Percentiles rank a stretch among this genome's conserved stretches.
Evolutionary conservation across 2,329 filamentous ascomycete species (phyloP).

Genomic region (Cytospora mali): DNA sequence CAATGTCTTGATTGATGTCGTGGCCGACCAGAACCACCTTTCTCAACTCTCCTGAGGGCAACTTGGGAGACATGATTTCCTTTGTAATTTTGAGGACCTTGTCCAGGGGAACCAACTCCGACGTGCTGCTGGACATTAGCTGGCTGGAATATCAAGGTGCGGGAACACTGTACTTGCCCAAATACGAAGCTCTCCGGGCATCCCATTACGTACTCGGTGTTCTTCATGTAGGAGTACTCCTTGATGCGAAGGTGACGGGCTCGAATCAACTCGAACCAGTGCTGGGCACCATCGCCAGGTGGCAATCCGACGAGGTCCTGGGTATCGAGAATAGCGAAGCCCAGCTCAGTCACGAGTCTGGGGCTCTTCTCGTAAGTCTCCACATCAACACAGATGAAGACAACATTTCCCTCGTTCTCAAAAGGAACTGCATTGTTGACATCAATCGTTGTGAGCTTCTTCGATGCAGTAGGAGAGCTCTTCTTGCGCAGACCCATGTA

Average conservation of each 20-base stretch:
- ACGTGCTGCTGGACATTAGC: constrained; percentile 40
- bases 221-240: constrained; percentile 68
- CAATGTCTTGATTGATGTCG: constrained; percentile 67
- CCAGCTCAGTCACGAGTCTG: constrained; percentile 78
- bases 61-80: constrained; percentile 39
- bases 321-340: constrained; percentile 80
- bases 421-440: constrained; percentile 48
- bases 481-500: constrained; percentile 69
- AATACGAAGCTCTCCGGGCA: constrained; percentile 78
- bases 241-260: constrained; percentile 75
- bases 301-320: constrained; percentile 51
- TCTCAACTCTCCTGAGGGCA: constrained; percentile 31
- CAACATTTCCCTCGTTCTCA: constrained; percentile 54
- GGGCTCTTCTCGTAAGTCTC: constrained; percentile 76
- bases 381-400: constrained; percentile 80
- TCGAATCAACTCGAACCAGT: constrained; percentile 70
- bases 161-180: constrained; percentile 53
- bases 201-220: constrained; percentile 69
- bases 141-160: neutral
- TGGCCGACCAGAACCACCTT: constrained; percentile 81
- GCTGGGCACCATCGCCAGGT: constrained; percentile 62
- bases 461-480: neutral
- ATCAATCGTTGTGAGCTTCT: constrained; percentile 40
- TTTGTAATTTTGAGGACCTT: constrained; percentile 42
- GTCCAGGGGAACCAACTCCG: constrained; percentile 43